A percentile compares a stretch with the other conserved stretches of the same genome.
phyloP scores from a whole-genome alignment of 345 rosid genomes.

The Syzygium grande region DNA sequence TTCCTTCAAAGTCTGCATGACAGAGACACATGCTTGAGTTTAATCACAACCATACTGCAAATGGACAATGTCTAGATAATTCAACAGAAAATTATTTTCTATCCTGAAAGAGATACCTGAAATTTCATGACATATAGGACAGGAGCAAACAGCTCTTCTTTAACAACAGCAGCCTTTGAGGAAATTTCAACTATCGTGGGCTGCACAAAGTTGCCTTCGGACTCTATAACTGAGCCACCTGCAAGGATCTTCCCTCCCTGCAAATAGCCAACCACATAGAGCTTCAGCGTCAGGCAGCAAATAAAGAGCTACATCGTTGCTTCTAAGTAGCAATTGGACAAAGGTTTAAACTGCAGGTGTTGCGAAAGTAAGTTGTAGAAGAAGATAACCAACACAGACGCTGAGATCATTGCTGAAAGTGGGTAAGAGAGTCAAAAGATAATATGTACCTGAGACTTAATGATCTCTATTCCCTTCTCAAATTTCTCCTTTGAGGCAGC shows the following conservation, averaged over 20 bases:
- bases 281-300: background rate
- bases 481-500: conserved; percentile 63
- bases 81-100: background rate
- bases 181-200: conserved; percentile 93
- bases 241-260: conserved; percentile 91
- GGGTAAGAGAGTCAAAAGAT: background rate
- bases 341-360: background rate
- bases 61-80: background rate
- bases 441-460: conserved; percentile 73
- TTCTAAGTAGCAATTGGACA: background rate
- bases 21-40: background rate
- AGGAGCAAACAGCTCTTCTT: conserved; percentile 92
- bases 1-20: conserved; percentile 63
- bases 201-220: conserved; percentile 88
- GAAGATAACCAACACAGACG: background rate
- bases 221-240: conserved; percentile 60
- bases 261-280: background rate
- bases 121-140: conserved; percentile 84
- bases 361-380: background rate
- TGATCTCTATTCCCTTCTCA: conserved; percentile 71
- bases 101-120: conserved; percentile 35
- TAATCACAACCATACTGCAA: background rate
- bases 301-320: background rate
- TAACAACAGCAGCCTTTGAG: conserved; percentile 54
- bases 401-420: background rate